Evolutionary conservation across 768 basidiomycete genomes (phyloP), one percentile per base, ranked within the genome.

Genomic region (Coprinopsis strossmayeri): DNA sequence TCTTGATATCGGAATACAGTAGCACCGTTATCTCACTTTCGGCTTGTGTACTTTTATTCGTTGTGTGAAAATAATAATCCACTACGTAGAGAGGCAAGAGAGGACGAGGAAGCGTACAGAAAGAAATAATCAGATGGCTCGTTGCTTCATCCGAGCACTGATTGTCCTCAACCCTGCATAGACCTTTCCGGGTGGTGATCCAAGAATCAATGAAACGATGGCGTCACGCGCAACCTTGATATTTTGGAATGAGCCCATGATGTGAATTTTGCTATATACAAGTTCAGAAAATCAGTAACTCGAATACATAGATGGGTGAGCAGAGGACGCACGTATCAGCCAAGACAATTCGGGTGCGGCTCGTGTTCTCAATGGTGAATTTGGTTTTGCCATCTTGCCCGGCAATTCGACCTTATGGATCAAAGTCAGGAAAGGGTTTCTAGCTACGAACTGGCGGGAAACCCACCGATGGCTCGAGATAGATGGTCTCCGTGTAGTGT

Each of bases 361-460:
- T 94, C 2, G 93, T 80, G 59, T 98, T 99, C 71, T 99, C 96
- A 48, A 99, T 98, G 1, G 94, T 93, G 65, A 97, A 98, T 64
- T 96, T 94, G 10, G 94, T 97, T 71, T 97, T 97, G 37, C 96
- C 96, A 54, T 96, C 93, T 63, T 99, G 93, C 3, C 96, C 96
- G 10, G 96, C 96, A 62, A 99, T 98, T 57, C 96, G 94, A 56
- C 92, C 89, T 91, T 13, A 9, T 9, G 26, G 11, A 32, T 26
- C 13, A 23, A n/a, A 3, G 46, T 34, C 7, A 34, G 9, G 45
- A 46, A 23, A 44, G 20, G 15, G 17, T 41, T 17, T 21, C 11
- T 18, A 15, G 17, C 5, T 7, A 32, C 17, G 20, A 1, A 27
- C n/a, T 21, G 5, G 20, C 18, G 5, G 42, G 18, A 7, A 15